Conservation (phyloP, 192 early-diverging fungal species). For the Lunasporangiospora selenospora region DNA sequence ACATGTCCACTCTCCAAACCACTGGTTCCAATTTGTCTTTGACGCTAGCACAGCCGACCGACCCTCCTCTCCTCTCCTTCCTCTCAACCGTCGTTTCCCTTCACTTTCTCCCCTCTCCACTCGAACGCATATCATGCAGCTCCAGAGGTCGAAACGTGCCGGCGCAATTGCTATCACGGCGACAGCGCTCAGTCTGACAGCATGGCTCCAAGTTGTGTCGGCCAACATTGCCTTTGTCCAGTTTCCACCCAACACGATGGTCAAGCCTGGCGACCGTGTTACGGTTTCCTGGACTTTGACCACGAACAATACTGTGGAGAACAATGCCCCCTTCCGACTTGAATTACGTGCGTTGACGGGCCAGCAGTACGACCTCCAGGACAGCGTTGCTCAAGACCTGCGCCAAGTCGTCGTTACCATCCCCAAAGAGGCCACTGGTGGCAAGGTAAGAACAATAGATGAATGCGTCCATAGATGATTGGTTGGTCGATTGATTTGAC, state of each 20-base stretch:
- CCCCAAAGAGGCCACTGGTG: conserved; percentile 22
- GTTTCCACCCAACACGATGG: neutral
- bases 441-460: too few species aligned
- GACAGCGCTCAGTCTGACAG: too few species aligned
- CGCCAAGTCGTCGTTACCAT: neutral
- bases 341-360: conserved; percentile 5
- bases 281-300: conserved; percentile 1
- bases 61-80: neutral
- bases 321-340: conserved; percentile 6
- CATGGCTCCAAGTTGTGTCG: neutral
- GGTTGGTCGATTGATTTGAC: too few species aligned
- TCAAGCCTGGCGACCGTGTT: conserved; percentile 8
- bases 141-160: neutral
- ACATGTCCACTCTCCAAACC: too few species aligned
- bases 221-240: conserved; percentile 21
- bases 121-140: neutral
- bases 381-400: neutral
- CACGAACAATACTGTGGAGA: neutral
- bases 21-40: too few species aligned
- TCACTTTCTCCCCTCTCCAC: neutral
- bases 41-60: too few species aligned
- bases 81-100: neutral
- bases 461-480: too few species aligned
- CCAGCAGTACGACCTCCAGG: conserved; percentile 10
- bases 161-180: neutral